Evolutionary conservation across 805 yeast genomes (phyloP), one percentile per base, ranked within the genome.

Genomic region (Soucietia sequanensis): DNA sequence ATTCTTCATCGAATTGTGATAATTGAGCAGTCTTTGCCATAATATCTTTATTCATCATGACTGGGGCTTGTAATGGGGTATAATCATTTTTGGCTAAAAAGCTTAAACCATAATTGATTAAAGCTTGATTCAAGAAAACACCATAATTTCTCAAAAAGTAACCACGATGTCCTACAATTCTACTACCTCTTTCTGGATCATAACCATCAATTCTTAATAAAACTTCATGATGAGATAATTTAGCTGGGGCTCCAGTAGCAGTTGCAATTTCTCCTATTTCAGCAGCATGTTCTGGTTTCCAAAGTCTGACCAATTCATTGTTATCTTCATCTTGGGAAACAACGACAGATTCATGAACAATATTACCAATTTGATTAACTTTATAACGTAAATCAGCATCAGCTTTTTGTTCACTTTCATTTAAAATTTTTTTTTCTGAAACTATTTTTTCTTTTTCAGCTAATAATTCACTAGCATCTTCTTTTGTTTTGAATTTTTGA

Each of bases 21-120:
- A 93, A 80, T 71, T 93, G 99, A 6, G 99, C 99, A 49, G 99
- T 93, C 70, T 87, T 90, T 50, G 98, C 98, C 99, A 93, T 93
- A 38, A 89, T 95, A 39, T 93, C 98, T 70, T 93, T 93, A 80
- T 93, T 93, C 96, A 93, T 88, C 99, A 93, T 93, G 29, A 91
- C 96, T 39, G 99, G 99, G 11, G 99, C 95, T 73, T 93, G 99
- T 65, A 93, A 75, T 44, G 98, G 95, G 36, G 74, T 72, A 73
- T 88, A 93, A 33, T 81, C 89, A 51, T 81, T 78, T 53, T 77
- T 68, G 45, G 86, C 77, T 62, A 93, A 76, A 68, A 88, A 90
- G 41, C 76, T 73, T 59, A 93, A 77, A 50, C 99, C 99, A 59
- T 90, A 91, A 78, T 90, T 93, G 65, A 93, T 93, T 63, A 93